A percentile compares a stretch with the other conserved stretches of the same genome.
These are phyloP conservation scores for Aspergillus nomiae DNA, from an alignment of 2,329 filamentous ascomycete genomes.

Conservation along the genomic window DNA sequence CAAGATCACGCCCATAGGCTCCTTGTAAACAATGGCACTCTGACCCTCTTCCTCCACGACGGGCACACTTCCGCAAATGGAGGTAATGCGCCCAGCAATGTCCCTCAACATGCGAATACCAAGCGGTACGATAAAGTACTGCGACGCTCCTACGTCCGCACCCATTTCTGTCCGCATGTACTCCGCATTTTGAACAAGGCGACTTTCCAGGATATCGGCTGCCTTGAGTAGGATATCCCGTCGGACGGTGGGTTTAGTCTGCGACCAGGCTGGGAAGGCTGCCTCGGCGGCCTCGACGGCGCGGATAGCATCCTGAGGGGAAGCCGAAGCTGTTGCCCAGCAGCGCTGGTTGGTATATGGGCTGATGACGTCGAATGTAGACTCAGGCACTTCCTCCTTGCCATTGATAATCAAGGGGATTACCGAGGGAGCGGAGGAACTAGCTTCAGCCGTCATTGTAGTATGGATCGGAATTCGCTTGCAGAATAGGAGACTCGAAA, in stretches of 20 bases:
- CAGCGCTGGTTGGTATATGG: conserved; percentile 56
- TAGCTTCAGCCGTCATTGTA: conserved; percentile 11
- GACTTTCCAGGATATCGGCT: conserved; percentile 56
- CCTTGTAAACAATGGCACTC: conserved; percentile 67
- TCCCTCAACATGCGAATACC: conserved; percentile 48
- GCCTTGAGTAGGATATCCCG: conserved; percentile 72
- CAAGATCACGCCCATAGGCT: conserved; percentile 76
- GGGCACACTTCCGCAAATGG: conserved; percentile 52
- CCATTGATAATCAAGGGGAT: conserved; percentile 44
- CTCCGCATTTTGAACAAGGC: conserved; percentile 54
- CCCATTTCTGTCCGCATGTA: conserved; percentile 63
- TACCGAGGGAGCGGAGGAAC: conserved; percentile 14
- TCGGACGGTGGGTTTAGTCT: conserved; percentile 60
- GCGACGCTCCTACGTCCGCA: conserved; percentile 38
- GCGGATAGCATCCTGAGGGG: conserved; percentile 41
- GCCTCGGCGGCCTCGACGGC: conserved; percentile 61
- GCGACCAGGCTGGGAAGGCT: conserved; percentile 69
- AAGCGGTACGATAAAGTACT: conserved; percentile 34
- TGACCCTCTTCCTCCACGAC: conserved; percentile 52
- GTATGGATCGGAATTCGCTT: background rate
- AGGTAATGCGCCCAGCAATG: conserved; percentile 50
- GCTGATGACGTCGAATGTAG: conserved; percentile 51
- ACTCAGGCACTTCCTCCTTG: conserved; percentile 31
- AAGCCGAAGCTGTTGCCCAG: conserved; percentile 57
- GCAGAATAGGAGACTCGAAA: background rate